These are phyloP conservation scores for Bruguiera hainesii DNA, from an alignment of 441 rosid species.

Conservation along the genomic window DNA sequence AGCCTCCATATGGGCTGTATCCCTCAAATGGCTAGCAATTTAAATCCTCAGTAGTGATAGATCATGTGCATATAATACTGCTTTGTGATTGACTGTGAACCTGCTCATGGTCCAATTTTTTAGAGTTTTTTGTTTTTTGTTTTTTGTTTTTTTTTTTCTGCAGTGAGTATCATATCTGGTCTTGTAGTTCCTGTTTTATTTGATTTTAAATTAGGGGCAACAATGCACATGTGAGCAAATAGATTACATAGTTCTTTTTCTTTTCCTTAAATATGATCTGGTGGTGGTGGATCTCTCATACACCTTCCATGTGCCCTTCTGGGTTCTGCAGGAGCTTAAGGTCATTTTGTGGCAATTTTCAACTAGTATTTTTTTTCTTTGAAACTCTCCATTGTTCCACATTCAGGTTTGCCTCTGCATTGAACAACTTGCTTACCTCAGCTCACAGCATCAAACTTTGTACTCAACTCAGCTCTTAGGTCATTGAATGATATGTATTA, in stretches of 20 bases:
- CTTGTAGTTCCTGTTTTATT: background rate
- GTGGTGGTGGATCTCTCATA: background rate
- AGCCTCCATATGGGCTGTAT: slow-evolving; percentile 10
- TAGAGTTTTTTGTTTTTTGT: background rate
- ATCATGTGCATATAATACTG: background rate
- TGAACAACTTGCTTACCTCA: too few species aligned
- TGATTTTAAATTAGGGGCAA: too few species aligned
- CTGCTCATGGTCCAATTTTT: background rate
- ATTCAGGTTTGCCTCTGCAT: slow-evolving; percentile 9
- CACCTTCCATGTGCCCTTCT: background rate
- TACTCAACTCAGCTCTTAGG: background rate
- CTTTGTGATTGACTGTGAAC: background rate
- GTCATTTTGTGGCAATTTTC: background rate
- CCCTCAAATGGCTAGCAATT: background rate
- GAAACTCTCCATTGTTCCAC: background rate
- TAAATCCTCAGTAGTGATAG: slow-evolving; percentile 1
- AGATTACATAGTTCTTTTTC: too few species aligned
- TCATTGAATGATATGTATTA: slow-evolving; percentile 6
- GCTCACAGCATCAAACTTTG: slow-evolving; percentile 7
- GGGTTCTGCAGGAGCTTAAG: background rate
- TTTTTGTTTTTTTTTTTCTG: background rate
- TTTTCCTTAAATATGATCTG: too few species aligned
- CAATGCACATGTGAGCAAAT: too few species aligned
- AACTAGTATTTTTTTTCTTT: background rate
- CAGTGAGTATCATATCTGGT: background rate